A percentile compares a stretch with the other conserved stretches of the same genome.
Conservation (phyloP, 1,139 yeast genomes). For the Nematodospora anomalae region DNA sequence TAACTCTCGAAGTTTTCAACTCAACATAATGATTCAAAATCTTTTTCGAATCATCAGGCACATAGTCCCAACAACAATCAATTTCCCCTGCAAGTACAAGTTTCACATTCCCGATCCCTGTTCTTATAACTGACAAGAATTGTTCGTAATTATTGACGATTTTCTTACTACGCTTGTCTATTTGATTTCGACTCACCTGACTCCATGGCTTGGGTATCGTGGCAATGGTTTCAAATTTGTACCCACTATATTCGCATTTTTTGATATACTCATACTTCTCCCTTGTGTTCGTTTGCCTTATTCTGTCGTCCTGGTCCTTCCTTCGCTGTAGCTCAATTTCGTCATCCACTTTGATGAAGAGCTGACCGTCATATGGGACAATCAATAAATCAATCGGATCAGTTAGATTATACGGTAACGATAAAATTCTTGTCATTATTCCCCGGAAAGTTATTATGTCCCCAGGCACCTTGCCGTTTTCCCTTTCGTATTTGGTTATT, state of each 20-base stretch:
- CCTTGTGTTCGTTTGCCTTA: slow-evolving; percentile 28
- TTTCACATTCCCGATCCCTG: slow-evolving; percentile 77
- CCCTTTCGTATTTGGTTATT: slow-evolving; percentile 54
- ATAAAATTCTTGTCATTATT: slow-evolving; percentile 64
- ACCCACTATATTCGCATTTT: slow-evolving; percentile 64
- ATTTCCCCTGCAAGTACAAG: slow-evolving; percentile 85
- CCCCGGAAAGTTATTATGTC: slow-evolving; percentile 87
- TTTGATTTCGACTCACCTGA: slow-evolving; percentile 57
- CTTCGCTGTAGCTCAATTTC: slow-evolving; percentile 34
- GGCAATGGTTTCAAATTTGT: slow-evolving; percentile 79
- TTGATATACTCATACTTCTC: slow-evolving; percentile 35
- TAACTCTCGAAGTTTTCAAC: slow-evolving; percentile 66
- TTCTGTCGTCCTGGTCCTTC: slow-evolving; percentile 24
- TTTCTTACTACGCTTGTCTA: slow-evolving; percentile 62
- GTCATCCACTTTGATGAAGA: slow-evolving; percentile 72
- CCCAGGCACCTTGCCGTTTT: slow-evolving; percentile 27
- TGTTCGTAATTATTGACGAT: slow-evolving; percentile 72
- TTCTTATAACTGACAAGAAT: slow-evolving; percentile 72
- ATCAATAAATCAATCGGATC: slow-evolving; percentile 67
- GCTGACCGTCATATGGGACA: slow-evolving; percentile 72
- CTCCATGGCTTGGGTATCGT: slow-evolving; percentile 81
- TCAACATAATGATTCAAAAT: slow-evolving; percentile 79
- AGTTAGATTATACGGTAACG: slow-evolving; percentile 54
- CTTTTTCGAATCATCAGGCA: slow-evolving; percentile 50
- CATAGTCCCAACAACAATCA: slow-evolving; percentile 83